Conservation (phyloP, 2,329 filamentous ascomycete genomes). For the Cytospora piceae region DNA sequence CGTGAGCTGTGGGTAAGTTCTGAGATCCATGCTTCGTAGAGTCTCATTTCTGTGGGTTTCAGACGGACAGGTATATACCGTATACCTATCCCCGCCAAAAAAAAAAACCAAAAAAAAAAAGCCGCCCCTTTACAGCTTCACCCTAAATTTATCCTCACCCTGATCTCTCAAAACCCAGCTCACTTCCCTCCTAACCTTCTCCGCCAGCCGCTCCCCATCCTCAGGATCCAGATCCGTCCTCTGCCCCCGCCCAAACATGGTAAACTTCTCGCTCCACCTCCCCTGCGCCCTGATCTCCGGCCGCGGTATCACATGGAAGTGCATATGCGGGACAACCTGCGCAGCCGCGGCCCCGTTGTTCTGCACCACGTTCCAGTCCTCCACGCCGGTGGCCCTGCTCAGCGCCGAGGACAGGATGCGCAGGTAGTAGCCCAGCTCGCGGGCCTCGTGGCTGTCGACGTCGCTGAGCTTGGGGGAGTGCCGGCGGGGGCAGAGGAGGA, state of each 20-base stretch:
- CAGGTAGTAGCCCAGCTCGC: conserved; percentile 69
- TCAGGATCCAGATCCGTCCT: conserved; percentile 77
- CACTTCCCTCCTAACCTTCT: conserved; percentile 54
- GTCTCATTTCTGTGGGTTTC: not conserved
- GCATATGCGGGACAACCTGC: conserved; percentile 90
- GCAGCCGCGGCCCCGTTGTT: conserved; percentile 91
- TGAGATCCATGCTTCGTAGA: not conserved
- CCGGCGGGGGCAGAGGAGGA: conserved; percentile 76
- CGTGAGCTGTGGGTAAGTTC: not conserved
- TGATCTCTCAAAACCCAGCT: conserved; percentile 52
- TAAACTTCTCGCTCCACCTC: conserved; percentile 67
- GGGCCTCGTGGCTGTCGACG: conserved; percentile 64
- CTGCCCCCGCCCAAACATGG: conserved; percentile 78
- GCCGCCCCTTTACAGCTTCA: conserved; percentile 44
- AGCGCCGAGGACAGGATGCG: conserved; percentile 75
- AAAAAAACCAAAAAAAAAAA: too few species aligned
- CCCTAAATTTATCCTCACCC: conserved; percentile 37
- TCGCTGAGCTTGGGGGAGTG: conserved; percentile 82
- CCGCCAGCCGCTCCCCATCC: conserved; percentile 66
- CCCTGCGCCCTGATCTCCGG: conserved; percentile 66
- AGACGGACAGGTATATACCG: not conserved
- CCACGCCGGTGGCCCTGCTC: conserved; percentile 67
- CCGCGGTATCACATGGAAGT: conserved; percentile 92
- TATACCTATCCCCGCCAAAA: not conserved
- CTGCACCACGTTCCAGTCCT: conserved; percentile 95